These are phyloP conservation scores for Glarea lozoyensis DNA, from an alignment of 495 filamentous ascomycete genomes.

Conservation along the genomic window DNA sequence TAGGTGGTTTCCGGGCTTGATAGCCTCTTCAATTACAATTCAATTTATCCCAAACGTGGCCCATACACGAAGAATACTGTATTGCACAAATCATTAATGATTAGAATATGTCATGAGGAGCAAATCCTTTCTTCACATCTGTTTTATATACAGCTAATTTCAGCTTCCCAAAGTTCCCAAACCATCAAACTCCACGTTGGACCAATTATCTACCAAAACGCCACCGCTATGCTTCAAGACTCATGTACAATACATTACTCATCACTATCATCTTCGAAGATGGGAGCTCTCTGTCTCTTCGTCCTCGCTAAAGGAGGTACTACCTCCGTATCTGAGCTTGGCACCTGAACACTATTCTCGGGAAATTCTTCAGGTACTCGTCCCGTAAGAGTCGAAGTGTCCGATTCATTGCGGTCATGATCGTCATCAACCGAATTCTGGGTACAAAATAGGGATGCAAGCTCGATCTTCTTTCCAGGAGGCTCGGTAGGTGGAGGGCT, in stretches of 20 bases:
- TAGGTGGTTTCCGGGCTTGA: too few relatives aligned
- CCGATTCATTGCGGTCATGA: slow-evolving; percentile 6
- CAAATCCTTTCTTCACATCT: too few relatives aligned
- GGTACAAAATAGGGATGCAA: not conserved
- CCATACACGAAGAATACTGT: too few relatives aligned
- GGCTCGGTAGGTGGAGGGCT: slow-evolving; percentile 1
- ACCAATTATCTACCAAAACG: slow-evolving; percentile 4
- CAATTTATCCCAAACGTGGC: too few relatives aligned
- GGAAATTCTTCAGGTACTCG: slow-evolving; percentile 1
- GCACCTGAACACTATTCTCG: slow-evolving; percentile 2
- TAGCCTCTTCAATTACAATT: too few relatives aligned
- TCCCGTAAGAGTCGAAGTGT: not conserved
- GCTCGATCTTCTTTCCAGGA: not conserved
- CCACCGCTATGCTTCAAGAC: slow-evolving; percentile 12
- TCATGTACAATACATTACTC: slow-evolving; percentile 15
- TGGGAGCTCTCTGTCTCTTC: slow-evolving; percentile 15
- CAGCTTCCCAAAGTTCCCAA: too few relatives aligned
- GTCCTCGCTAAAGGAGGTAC: too few relatives aligned
- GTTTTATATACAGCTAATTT: too few relatives aligned
- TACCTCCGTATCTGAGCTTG: slow-evolving; percentile 1
- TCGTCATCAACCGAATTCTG: slow-evolving; percentile 1
- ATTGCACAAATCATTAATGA: too few relatives aligned
- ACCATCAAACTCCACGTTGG: too few relatives aligned
- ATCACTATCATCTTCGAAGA: slow-evolving; percentile 23
- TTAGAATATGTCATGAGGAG: too few relatives aligned